phyloP scores from a whole-genome alignment of 1,139 yeast genomes.

The Lodderomyces margitis region DNA sequence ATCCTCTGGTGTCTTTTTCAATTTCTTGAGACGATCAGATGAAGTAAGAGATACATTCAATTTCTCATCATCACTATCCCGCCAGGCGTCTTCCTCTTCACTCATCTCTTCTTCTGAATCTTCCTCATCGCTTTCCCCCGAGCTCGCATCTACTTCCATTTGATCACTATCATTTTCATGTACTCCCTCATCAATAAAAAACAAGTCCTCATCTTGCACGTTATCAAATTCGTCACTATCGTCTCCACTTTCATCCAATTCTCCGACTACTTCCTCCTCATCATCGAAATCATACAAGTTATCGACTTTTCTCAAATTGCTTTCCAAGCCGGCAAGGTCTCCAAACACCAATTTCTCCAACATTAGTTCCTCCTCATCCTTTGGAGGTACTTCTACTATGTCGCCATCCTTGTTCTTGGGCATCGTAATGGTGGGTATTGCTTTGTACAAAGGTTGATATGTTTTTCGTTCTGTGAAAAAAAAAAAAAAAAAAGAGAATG shows the following conservation, averaged over 20 bases:
- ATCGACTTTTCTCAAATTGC: constrained; percentile 59
- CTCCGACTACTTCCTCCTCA: constrained; percentile 12
- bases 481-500: constrained; percentile 4
- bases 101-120: constrained; percentile 37
- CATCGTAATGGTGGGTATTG: no score
- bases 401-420: constrained; percentile 26
- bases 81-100: constrained; percentile 65
- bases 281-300: constrained; percentile 48
- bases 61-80: constrained; percentile 87
- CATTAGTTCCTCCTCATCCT: constrained; percentile 77
- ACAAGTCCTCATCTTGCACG: constrained; percentile 59
- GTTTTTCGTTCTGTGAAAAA: constrained; percentile 5
- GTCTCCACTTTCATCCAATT: constrained; percentile 15
- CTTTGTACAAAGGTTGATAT: no score
- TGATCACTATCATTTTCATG: constrained; percentile 17
- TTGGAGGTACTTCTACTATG: constrained; percentile 52
- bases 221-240: constrained; percentile 29
- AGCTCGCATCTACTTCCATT: constrained; percentile 39
- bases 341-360: constrained; percentile 90
- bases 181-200: constrained; percentile 61
- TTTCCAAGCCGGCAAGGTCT: constrained; percentile 75
- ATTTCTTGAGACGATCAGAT: constrained; percentile 65
- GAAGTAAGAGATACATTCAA: constrained; percentile 58
- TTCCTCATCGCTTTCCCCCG: constrained; percentile 20
- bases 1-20: constrained; percentile 66